phyloP scores from a whole-genome alignment of 129 eudicot genomes.

The Ambrosia trifida region DNA sequence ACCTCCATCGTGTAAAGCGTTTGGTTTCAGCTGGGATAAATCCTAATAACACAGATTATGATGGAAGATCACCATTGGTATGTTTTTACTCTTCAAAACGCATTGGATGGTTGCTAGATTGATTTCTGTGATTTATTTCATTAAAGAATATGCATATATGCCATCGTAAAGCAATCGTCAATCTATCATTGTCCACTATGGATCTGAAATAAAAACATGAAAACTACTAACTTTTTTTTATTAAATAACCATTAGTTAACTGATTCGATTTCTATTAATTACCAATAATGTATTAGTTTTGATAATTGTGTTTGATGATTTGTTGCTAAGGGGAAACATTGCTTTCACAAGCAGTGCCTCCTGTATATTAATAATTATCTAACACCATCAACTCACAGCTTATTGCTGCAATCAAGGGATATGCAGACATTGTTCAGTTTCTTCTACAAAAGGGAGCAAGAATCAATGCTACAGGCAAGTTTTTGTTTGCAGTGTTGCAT shows the following conservation, averaged over 20 bases:
- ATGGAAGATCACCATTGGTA: constrained; percentile 75
- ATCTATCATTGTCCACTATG: neutral
- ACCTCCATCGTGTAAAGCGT: constrained; percentile 43
- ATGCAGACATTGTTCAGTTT: constrained; percentile 50
- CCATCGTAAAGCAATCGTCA: neutral
- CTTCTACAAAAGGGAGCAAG: constrained; percentile 48
- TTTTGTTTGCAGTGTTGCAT: neutral
- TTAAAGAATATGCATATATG: neutral
- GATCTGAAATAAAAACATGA: neutral
- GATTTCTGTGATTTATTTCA: neutral
- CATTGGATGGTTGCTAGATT: neutral
- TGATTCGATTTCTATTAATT: neutral
- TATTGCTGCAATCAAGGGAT: constrained; percentile 66
- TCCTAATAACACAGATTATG: constrained; percentile 57
- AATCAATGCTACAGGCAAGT: constrained; percentile 49
- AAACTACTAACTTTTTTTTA: neutral
- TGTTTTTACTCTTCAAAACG: neutral
- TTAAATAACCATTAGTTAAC: neutral
- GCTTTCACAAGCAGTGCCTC: neutral
- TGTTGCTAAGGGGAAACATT: constrained; percentile 1
- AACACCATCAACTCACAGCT: constrained; percentile 39
- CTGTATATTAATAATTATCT: neutral
- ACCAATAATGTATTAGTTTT: constrained; percentile 5
- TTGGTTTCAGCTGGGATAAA: constrained; percentile 66
- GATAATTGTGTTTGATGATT: neutral